A percentile compares a stretch with the other conserved stretches of the same genome.
phyloP scores from a whole-genome alignment of 106 monocot species.

The Ottelia alismoides region DNA sequence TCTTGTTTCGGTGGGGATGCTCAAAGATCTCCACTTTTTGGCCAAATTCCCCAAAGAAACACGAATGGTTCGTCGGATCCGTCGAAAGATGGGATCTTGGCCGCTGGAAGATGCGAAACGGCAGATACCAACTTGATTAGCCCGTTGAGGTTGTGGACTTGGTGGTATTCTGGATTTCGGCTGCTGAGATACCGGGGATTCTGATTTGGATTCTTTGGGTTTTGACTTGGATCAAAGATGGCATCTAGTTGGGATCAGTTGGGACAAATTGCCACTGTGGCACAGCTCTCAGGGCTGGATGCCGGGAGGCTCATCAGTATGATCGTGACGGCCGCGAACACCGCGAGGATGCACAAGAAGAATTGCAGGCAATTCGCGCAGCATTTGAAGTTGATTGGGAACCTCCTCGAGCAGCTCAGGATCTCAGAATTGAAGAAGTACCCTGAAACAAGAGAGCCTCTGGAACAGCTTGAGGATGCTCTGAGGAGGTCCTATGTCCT shows the following conservation, averaged over 20 bases:
- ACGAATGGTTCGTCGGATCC: no score
- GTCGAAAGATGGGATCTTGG: no score
- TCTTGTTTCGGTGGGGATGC: no score
- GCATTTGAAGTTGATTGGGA: slow-evolving; percentile 31
- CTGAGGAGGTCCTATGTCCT: slow-evolving; percentile 20
- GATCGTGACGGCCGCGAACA: slow-evolving; percentile 21
- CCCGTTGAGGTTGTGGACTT: no score
- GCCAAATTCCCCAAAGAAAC: no score
- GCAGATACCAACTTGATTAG: no score
- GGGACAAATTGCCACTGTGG: slow-evolving; percentile 15
- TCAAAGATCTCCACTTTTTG: no score
- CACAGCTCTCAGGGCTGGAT: slow-evolving; percentile 22
- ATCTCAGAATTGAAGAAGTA: slow-evolving; percentile 28
- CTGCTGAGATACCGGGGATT: no score
- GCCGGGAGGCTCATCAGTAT: slow-evolving; percentile 21
- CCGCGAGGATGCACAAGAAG: slow-evolving; percentile 30
- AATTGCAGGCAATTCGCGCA: slow-evolving; percentile 27
- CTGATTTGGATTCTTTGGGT: neutral
- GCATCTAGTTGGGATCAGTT: slow-evolving; percentile 25
- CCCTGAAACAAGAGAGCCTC: slow-evolving; percentile 18
- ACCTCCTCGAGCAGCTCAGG: slow-evolving; percentile 18
- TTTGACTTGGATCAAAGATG: slow-evolving; percentile 12
- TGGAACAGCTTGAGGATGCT: slow-evolving; percentile 29
- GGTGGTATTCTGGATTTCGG: no score
- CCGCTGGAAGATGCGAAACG: no score